Percentiles rank a stretch among this genome's conserved stretches.
phyloP scores from a whole-genome alignment of 768 basidiomycete genomes.

The Mycena venus region DNA sequence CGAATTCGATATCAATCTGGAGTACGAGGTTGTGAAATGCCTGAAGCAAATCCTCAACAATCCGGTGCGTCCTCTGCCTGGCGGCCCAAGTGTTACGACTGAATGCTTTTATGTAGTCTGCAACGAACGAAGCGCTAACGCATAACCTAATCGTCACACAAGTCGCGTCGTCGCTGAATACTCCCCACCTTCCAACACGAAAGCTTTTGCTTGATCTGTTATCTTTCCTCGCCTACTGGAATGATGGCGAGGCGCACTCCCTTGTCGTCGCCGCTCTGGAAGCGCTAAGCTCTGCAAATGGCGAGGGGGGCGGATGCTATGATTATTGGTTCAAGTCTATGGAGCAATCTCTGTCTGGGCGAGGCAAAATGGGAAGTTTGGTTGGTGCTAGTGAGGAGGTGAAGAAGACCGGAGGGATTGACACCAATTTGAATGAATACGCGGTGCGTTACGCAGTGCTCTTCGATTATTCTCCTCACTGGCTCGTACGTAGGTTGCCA shows the following conservation, averaged over 20 bases:
- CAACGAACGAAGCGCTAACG: slow-evolving; percentile 79
- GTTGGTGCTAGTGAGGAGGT: slow-evolving; percentile 97
- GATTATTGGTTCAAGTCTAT: slow-evolving; percentile 92
- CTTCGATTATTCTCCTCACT: slow-evolving; percentile 16
- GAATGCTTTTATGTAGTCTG: slow-evolving; percentile 57
- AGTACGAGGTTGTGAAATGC: slow-evolving; percentile 92
- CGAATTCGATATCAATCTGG: slow-evolving; percentile 76
- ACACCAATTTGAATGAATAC: slow-evolving; percentile 85
- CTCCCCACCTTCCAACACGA: slow-evolving; percentile 83
- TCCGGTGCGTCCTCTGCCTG: slow-evolving; percentile 54
- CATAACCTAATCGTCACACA: slow-evolving; percentile 82
- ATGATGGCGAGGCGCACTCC: slow-evolving; percentile 69
- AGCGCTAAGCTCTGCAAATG: slow-evolving; percentile 76
- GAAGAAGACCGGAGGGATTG: slow-evolving; percentile 72
- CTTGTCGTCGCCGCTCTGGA: slow-evolving; percentile 85
- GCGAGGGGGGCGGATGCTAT: slow-evolving; percentile 73
- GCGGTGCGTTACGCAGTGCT: slow-evolving; percentile 67
- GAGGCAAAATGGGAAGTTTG: slow-evolving; percentile 94
- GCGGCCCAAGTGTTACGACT: not conserved
- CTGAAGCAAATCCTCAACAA: slow-evolving; percentile 86
- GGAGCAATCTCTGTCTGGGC: slow-evolving; percentile 79
- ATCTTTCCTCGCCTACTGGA: slow-evolving; percentile 77
- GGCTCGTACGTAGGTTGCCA: slow-evolving; percentile 64
- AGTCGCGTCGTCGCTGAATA: slow-evolving; percentile 86
- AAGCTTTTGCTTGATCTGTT: slow-evolving; percentile 86